Percentiles rank a stretch among this genome's conserved stretches.
Evolutionary conservation across 2,329 filamentous ascomycete species (phyloP).

Genomic region (Pseudocercospora musae): DNA sequence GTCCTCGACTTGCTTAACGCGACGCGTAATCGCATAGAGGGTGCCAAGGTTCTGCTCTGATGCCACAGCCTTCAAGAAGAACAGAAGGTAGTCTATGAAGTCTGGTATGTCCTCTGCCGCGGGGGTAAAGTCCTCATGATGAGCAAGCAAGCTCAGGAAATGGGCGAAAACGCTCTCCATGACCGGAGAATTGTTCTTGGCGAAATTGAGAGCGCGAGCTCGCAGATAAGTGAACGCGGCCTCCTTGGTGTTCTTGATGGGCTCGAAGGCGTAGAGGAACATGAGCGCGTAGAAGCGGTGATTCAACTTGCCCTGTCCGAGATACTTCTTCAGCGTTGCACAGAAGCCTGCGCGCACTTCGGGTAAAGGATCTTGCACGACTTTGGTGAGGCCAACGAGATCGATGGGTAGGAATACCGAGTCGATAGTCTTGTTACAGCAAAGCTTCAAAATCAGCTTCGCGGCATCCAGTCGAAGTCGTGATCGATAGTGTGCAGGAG

Average conservation of each 20-base stretch:
- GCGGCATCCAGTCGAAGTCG: slow-evolving; percentile 80
- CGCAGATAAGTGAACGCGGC: slow-evolving; percentile 84
- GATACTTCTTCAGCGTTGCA: slow-evolving; percentile 83
- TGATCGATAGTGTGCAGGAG: slow-evolving; percentile 73
- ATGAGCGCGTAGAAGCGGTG: slow-evolving; percentile 83
- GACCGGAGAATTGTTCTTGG: slow-evolving; percentile 52
- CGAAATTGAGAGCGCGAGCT: slow-evolving; percentile 68
- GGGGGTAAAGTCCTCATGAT: slow-evolving; percentile 82
- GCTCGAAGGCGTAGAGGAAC: slow-evolving; percentile 90
- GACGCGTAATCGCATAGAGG: slow-evolving; percentile 88
- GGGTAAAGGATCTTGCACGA: slow-evolving; percentile 72
- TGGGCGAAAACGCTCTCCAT: slow-evolving; percentile 81
- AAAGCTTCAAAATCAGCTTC: slow-evolving; percentile 77
- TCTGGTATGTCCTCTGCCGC: slow-evolving; percentile 68
- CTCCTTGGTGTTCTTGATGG: slow-evolving; percentile 66
- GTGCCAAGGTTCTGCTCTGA: slow-evolving; percentile 83
- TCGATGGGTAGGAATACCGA: slow-evolving; percentile 66
- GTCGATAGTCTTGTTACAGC: slow-evolving; percentile 71
- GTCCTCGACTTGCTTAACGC: slow-evolving; percentile 86
- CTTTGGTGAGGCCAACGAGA: slow-evolving; percentile 77
- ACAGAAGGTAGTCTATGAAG: slow-evolving; percentile 83
- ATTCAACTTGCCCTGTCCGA: slow-evolving; percentile 67
- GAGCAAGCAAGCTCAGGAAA: slow-evolving; percentile 81
- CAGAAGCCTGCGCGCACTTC: slow-evolving; percentile 77
- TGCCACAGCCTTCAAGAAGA: slow-evolving; percentile 78